phyloP scores from a whole-genome alignment of 805 yeast genomes.

The Nakazawaea siamensis region DNA sequence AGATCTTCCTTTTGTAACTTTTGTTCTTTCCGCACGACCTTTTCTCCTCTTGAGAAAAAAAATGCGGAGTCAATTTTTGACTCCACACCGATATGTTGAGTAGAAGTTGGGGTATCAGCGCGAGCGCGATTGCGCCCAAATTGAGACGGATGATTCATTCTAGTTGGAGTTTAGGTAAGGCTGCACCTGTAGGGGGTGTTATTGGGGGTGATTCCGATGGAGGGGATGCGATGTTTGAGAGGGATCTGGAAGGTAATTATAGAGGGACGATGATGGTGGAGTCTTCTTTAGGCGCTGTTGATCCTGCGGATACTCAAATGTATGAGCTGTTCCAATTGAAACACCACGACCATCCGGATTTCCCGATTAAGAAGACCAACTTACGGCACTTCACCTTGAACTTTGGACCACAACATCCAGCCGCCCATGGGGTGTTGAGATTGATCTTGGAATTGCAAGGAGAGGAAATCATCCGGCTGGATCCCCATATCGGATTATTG shows the following conservation, averaged over 20 bases:
- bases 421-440: conserved; percentile 89
- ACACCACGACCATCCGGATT: conserved; percentile 28
- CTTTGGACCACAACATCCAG: conserved; percentile 93
- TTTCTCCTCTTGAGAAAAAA: too few species aligned
- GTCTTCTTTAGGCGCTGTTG: conserved; percentile 33
- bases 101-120: too few species aligned
- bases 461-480: conserved; percentile 80
- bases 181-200: too few species aligned
- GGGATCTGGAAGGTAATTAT: conserved; percentile 1
- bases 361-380: conserved; percentile 31
- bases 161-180: too few species aligned
- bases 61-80: too few species aligned
- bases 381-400: conserved; percentile 85
- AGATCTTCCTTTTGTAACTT: too few species aligned
- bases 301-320: conserved; percentile 21
- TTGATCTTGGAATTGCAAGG: conserved; percentile 81
- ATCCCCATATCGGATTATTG: conserved; percentile 82
- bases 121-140: too few species aligned
- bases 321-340: conserved; percentile 27
- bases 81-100: too few species aligned
- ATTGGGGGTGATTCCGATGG: too few species aligned
- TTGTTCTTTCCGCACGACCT: too few species aligned
- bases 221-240: too few species aligned
- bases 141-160: too few species aligned
- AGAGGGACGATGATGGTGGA: conserved; percentile 19